These are phyloP conservation scores for Puya raimondii DNA, from an alignment of 176 grass and related monocot species.

Conservation along the genomic window DNA sequence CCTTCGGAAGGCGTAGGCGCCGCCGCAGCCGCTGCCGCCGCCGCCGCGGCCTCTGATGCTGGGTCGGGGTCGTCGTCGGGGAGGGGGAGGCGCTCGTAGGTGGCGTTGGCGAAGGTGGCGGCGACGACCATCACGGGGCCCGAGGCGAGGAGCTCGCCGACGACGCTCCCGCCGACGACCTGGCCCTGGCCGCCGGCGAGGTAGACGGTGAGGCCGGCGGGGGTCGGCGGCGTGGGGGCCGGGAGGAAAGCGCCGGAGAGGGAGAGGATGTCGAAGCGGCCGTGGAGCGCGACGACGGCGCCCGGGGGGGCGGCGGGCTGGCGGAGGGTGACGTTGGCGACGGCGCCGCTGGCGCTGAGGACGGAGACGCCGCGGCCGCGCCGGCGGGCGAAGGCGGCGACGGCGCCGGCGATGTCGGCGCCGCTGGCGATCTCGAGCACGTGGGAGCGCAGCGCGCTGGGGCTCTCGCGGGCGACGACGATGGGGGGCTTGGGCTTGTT, in stretches of 20 bases:
- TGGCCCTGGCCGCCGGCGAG: constrained; percentile 74
- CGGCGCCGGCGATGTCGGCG: constrained; percentile 75
- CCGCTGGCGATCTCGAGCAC: constrained; percentile 88
- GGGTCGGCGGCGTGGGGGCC: constrained; percentile 44
- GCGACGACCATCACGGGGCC: constrained; percentile 95
- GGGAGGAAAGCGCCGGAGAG: constrained; percentile 84
- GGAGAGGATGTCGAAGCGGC: constrained; percentile 73
- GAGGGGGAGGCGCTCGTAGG: constrained; percentile 76
- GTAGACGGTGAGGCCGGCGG: constrained; percentile 75
- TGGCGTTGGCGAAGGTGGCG: constrained; percentile 80
- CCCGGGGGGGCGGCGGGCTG: constrained; percentile 37
- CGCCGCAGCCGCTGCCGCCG: constrained; percentile 32
- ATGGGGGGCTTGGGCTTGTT: constrained; percentile 91
- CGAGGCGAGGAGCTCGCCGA: constrained; percentile 67
- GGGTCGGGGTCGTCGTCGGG: constrained; percentile 33
- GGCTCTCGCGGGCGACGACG: constrained; percentile 70
- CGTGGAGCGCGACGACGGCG: constrained; percentile 44
- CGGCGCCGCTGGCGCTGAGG: constrained; percentile 69
- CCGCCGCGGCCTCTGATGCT: constrained; percentile 27
- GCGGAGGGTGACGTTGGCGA: constrained; percentile 69
- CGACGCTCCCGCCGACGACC: constrained; percentile 71
- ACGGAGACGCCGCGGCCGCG: constrained; percentile 75
- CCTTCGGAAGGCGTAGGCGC: constrained; percentile 7
- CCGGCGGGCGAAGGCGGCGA: constrained; percentile 58
- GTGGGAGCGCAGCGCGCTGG: constrained; percentile 82